Evolutionary conservation across 768 basidiomycete species (phyloP), one percentile per base, ranked within the genome.

Genomic region (Rhodocollybia butyracea): DNA sequence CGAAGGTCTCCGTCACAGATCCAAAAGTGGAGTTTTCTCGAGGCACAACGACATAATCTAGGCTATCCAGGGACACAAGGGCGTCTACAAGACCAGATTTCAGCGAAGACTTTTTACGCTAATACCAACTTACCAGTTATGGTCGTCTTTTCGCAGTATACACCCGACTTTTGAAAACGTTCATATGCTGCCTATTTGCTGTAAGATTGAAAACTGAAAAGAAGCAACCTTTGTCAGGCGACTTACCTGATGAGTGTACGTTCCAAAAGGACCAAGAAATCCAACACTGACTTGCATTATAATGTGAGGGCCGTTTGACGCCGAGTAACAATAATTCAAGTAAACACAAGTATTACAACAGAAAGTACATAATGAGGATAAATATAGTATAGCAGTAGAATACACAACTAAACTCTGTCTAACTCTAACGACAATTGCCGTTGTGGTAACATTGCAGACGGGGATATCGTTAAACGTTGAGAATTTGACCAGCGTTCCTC

Each of bases 1-100:
- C 85, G 63, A 88, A 91, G 1, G 88, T 88, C 67, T 93, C 90
- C 21, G 82, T 70, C 6, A 93, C 90, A 17, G 72, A 74, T 11
- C 90, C 90, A 60, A 84, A 86, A 32, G 82, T 86, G 15, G 83
- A 83, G 61, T 93, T 93, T 68, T 93, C 90, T 66, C 89, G 86
- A 21, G 90, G 90, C 27, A 91, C 74, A n/a, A 92, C 75, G 24
- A 80, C 89, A 46, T 82, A 74, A 24, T 77, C 75, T 30, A 72
- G 68, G 13, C 70, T 63, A 5, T 80, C 76, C 38, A 91, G 67
- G 17, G 77, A 68, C 41, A 75, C 65, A 57, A 87, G 84, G 22
- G 86, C 83, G 56, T 80, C 90, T 92, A 64, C 6, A 29, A 45
- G n/a, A 42, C 38, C 7, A 51, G 26, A 32, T 21, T 13, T 54